phyloP scores from a whole-genome alignment of 2,329 filamentous ascomycete species.

The Monosporascus sp. region DNA sequence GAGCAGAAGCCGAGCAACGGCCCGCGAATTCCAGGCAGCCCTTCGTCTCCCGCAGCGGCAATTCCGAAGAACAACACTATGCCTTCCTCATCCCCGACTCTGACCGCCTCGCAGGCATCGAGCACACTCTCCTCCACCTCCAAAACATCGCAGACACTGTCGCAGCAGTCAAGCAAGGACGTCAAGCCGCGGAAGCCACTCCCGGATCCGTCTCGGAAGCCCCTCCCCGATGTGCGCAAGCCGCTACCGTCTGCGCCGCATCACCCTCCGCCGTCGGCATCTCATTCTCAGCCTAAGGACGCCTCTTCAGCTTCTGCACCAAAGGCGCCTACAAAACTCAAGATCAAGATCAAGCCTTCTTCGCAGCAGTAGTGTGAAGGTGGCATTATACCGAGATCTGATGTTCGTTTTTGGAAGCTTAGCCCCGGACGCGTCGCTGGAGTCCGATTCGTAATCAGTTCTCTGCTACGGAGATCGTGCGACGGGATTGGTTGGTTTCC shows the following conservation, averaged over 20 bases:
- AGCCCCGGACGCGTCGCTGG: background rate
- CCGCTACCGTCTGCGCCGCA: conserved; percentile 19
- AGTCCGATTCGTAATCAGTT: too few relatives aligned
- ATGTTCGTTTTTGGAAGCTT: background rate
- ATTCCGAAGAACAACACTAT: background rate
- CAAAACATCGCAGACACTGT: conserved; percentile 1
- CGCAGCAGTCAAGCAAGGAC: conserved; percentile 5
- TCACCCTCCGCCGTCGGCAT: conserved; percentile 10
- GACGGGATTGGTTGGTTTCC: background rate
- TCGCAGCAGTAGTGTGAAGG: conserved; percentile 4
- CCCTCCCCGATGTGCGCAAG: conserved; percentile 24
- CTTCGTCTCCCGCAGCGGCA: background rate
- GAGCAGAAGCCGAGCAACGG: background rate
- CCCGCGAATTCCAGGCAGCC: background rate
- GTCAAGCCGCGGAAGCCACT: conserved; percentile 20
- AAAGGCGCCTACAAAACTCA: conserved; percentile 17
- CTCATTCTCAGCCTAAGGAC: conserved; percentile 4
- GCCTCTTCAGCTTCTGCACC: conserved; percentile 11
- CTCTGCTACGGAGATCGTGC: too few relatives aligned
- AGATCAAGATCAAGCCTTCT: conserved; percentile 25
- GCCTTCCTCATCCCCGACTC: conserved; percentile 1
- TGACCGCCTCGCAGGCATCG: conserved; percentile 4
- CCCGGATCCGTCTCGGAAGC: conserved; percentile 6
- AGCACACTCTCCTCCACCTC: conserved; percentile 7
- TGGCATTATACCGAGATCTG: background rate